Evolutionary conservation across 331 rosid genomes (phyloP).

Genomic region (Phaseolus coccineus): DNA sequence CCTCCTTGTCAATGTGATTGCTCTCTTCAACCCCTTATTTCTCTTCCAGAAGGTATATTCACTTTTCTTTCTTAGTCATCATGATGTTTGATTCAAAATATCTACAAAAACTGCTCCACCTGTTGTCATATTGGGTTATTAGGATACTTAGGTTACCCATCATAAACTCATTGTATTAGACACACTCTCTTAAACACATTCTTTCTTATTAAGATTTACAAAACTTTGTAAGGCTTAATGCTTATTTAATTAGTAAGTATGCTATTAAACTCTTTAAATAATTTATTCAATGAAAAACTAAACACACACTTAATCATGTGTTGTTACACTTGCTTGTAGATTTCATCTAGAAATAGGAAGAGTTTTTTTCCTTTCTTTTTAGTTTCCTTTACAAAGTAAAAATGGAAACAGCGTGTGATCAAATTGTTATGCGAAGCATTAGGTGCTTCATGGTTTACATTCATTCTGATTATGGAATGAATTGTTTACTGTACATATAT

Average conservation of each 20-base stretch:
- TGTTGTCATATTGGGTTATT: neutral
- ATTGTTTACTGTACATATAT: neutral
- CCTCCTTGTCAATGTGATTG: slow-evolving; percentile 63
- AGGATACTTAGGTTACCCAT: neutral
- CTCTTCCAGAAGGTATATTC: slow-evolving; percentile 49
- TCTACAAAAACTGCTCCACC: neutral
- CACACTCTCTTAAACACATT: no score
- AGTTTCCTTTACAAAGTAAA: neutral
- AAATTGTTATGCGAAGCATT: neutral
- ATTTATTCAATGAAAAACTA: neutral
- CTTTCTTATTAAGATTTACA: neutral
- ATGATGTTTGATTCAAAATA: neutral
- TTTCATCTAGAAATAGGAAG: neutral
- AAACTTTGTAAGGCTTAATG: neutral
- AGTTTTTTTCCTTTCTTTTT: neutral
- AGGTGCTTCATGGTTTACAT: neutral
- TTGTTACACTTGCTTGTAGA: neutral
- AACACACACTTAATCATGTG: neutral
- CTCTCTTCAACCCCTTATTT: slow-evolving; percentile 58
- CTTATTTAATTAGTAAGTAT: neutral
- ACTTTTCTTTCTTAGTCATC: neutral
- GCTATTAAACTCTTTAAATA: neutral
- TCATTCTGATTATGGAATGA: neutral
- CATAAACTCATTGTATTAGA: neutral
- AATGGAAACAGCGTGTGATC: neutral